These are phyloP conservation scores for Hemileccinum rubropunctum DNA, from an alignment of 768 basidiomycete genomes.

Conservation along the genomic window DNA sequence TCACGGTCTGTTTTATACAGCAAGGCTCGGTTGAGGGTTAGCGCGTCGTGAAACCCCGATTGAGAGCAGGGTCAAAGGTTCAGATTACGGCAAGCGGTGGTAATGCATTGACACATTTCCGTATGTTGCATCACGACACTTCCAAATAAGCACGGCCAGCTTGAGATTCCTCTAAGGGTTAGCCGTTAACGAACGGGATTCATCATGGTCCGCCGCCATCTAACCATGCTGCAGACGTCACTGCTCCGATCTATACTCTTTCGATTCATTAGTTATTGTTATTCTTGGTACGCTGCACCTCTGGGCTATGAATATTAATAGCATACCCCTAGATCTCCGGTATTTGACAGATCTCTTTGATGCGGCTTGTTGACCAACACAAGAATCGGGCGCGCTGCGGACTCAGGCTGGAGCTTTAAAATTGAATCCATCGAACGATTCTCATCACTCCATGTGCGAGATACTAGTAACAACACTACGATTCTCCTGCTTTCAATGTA, in stretches of 20 bases:
- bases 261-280: background rate
- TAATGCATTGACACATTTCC: background rate
- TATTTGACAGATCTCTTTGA: background rate
- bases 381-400: background rate
- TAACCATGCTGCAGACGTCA: no score
- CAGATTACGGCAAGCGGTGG: conserved; percentile 2
- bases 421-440: no score
- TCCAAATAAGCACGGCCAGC: no score
- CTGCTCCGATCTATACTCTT: no score
- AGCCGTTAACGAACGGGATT: no score
- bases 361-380: background rate
- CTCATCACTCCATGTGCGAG: no score
- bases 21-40: background rate
- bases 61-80: conserved; percentile 4
- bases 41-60: background rate
- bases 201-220: no score
- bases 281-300: background rate
- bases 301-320: background rate
- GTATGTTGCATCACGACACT: background rate
- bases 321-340: background rate
- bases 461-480: no score
- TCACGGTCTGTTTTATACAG: conserved; percentile 23
- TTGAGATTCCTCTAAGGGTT: no score
- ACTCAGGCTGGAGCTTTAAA: no score
- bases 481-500: no score